phyloP scores from a whole-genome alignment of 1,284 basidiomycete species.

The Ustilago trichophora region DNA sequence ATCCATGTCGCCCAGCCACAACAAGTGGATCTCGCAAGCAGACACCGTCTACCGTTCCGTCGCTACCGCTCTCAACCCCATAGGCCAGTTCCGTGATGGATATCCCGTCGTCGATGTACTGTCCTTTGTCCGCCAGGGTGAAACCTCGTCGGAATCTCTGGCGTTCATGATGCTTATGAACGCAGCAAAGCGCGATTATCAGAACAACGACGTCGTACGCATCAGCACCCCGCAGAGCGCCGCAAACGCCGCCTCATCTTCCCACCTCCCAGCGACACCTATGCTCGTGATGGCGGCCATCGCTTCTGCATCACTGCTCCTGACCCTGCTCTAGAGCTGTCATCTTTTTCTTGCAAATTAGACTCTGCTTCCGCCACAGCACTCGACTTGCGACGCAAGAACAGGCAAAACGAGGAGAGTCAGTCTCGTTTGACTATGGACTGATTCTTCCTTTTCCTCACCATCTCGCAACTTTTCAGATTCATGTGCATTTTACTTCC shows the following conservation, averaged over 20 bases:
- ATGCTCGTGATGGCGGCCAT: background rate
- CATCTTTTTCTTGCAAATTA: background rate
- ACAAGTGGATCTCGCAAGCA: conserved; percentile 32
- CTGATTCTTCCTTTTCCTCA: conserved; percentile 8
- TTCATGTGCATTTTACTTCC: conserved; percentile 2
- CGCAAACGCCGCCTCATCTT: conserved; percentile 8
- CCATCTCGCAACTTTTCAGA: background rate
- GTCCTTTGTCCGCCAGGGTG: conserved; percentile 38
- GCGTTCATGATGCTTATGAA: conserved; percentile 58
- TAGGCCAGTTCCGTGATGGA: conserved; percentile 44
- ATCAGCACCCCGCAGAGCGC: conserved; percentile 22
- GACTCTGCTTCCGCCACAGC: background rate
- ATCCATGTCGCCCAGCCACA: conserved; percentile 41
- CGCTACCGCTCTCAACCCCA: conserved; percentile 34
- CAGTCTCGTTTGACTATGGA: conserved; percentile 29
- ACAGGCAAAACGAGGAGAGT: conserved; percentile 4
- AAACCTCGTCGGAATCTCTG: conserved; percentile 55
- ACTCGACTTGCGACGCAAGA: background rate
- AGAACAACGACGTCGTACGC: conserved; percentile 30
- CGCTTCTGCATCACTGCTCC: background rate
- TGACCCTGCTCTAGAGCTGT: background rate
- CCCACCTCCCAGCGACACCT: background rate
- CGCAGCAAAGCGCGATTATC: conserved; percentile 58
- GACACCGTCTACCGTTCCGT: conserved; percentile 54
- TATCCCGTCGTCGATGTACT: conserved; percentile 58